Base-by-base conservation (phyloP, 164 flowering plant genomes). In the Chloranthus sessilifolius region DNA sequence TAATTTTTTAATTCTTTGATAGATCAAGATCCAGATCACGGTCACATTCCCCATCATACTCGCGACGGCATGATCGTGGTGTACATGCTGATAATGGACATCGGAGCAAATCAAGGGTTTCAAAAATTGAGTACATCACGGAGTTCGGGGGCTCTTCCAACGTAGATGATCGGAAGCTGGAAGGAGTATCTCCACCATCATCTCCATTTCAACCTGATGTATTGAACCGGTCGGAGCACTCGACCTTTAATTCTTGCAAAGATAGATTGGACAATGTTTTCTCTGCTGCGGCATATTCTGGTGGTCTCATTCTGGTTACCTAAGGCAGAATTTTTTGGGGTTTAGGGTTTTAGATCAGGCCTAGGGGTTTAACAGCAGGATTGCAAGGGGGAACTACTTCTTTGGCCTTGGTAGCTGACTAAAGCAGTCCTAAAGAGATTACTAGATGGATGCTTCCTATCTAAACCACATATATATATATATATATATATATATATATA, bases 211-310 rank as follows among this genome's bases (percentile, higher is more conserved):
- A 76, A 53, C 74, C 76, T 69, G 82, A 78, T 71, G 52, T 56
- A 56, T 59, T 72, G 64, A 92, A 67, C 88, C 95, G 99, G 99
- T 92, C 97, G 95, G 96, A 80, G 90, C 92, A 85, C 92, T 83
- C 65, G 81, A 82, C 87, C 95, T 82, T 85, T 92, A 60, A 79
- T 76, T 82, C 71, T 79, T 83, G 88, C 95, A 78, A 82, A 73
- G 90, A 79, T 85, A 77, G 78, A 79, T 86, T 81, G n/a, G n/a
- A 43, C 50, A 50, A 50, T 76, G 77, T 85, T 88, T 78, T 68
- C 80, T 74, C 73, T 80, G 83, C 82, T 83, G 96, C 95, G 70
- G 88, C 83, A 72, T 73, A 61, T 55, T 65, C 61, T 60, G 60
- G 49, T 46, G 60, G n/a, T n/a, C 76, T 63, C 62, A 66, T 74